phyloP scores from a whole-genome alignment of 495 filamentous ascomycete species.

The Xylaria telfairii region DNA sequence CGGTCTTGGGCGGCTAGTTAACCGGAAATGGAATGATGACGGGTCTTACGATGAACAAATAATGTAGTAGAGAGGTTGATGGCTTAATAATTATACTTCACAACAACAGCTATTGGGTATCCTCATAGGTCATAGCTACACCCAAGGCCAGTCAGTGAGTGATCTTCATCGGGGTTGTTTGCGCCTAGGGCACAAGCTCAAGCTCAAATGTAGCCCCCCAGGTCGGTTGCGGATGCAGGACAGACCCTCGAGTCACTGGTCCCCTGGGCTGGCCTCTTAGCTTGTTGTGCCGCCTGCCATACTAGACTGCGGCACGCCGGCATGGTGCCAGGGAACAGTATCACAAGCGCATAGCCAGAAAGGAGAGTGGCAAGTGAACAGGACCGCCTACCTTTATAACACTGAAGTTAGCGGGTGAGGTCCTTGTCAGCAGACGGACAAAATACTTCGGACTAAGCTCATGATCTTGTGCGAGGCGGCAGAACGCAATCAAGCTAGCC shows the following conservation, averaged over 20 bases:
- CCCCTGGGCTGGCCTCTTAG: constrained; percentile 33
- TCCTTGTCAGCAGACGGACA: background rate
- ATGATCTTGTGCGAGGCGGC: constrained; percentile 19
- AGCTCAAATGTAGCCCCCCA: constrained; percentile 3
- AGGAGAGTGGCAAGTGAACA: constrained; percentile 28
- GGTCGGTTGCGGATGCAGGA: constrained; percentile 14
- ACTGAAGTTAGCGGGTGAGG: constrained; percentile 1
- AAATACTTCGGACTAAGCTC: constrained; percentile 22
- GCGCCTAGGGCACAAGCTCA: background rate
- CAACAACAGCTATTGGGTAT: background rate
- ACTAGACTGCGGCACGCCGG: constrained; percentile 35
- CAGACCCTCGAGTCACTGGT: constrained; percentile 40
- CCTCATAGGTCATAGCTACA: background rate
- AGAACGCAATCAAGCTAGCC: constrained; percentile 18
- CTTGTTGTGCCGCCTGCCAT: constrained; percentile 35
- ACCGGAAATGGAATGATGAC: constrained; percentile 1
- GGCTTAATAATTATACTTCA: background rate
- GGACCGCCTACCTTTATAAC: background rate
- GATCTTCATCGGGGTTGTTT: constrained; percentile 7
- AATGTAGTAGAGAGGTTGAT: constrained; percentile 6
- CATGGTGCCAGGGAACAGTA: constrained; percentile 18
- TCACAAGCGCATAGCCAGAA: constrained; percentile 30
- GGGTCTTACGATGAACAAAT: background rate
- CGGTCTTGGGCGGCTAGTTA: background rate
- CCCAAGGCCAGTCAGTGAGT: background rate